A percentile compares a stretch with the other conserved stretches of the same genome.
phyloP scores from a whole-genome alignment of 1,139 yeast species.

The Groenewaldozyma sp. region DNA sequence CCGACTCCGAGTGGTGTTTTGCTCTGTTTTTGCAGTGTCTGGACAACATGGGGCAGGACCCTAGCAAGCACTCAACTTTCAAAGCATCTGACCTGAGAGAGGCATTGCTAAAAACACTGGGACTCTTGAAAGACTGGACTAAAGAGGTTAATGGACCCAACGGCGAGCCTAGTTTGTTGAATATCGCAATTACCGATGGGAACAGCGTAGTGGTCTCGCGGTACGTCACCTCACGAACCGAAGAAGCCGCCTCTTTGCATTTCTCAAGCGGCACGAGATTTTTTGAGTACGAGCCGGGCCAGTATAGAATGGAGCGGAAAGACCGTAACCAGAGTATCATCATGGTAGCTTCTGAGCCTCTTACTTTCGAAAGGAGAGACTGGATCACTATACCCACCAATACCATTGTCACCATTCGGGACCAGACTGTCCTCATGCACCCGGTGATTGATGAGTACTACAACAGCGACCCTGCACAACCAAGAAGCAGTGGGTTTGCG shows the following conservation, averaged over 20 bases:
- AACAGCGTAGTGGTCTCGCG: slow-evolving; percentile 79
- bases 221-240: slow-evolving; percentile 78
- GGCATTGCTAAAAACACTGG: slow-evolving; percentile 69
- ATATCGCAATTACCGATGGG: slow-evolving; percentile 95
- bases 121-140: slow-evolving; percentile 61
- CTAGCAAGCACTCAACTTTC: slow-evolving; percentile 37
- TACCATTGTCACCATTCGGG: slow-evolving; percentile 71
- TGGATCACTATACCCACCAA: slow-evolving; percentile 97
- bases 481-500: slow-evolving; percentile 74
- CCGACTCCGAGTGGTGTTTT: slow-evolving; percentile 93
- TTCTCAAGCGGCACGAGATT: slow-evolving; percentile 90
- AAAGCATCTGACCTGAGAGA: slow-evolving; percentile 55
- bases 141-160: slow-evolving; percentile 36
- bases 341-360: slow-evolving; percentile 94
- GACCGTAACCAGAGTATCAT: slow-evolving; percentile 90
- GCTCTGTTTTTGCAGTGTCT: slow-evolving; percentile 77
- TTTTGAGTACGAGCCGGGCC: slow-evolving; percentile 74
- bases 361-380: slow-evolving; percentile 92
- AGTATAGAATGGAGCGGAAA: slow-evolving; percentile 86
- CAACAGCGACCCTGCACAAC: slow-evolving; percentile 55
- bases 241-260: slow-evolving; percentile 93
- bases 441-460: slow-evolving; percentile 88
- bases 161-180: slow-evolving; percentile 75
- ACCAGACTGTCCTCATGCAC: slow-evolving; percentile 79
- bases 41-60: slow-evolving; percentile 66